Evolutionary conservation across 1,284 basidiomycete genomes (phyloP).

Genomic region (Moniliophthora roreri): DNA sequence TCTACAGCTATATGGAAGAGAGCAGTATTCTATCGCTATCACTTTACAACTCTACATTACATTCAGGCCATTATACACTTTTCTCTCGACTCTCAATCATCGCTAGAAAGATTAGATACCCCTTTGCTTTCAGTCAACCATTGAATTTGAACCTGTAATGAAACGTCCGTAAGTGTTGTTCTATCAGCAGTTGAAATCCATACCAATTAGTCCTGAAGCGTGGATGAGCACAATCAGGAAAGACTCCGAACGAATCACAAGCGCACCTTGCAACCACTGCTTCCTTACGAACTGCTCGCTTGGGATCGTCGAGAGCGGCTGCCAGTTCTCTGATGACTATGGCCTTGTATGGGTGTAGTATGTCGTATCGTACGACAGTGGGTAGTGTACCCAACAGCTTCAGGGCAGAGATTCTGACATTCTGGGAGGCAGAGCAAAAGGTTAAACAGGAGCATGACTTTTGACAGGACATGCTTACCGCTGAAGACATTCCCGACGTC

Average conservation of each 20-base stretch:
- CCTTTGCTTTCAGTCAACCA: slow-evolving; percentile 33
- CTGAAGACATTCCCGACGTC: slow-evolving; percentile 47
- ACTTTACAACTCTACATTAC: slow-evolving; percentile 21
- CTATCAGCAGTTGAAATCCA: not conserved
- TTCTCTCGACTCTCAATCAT: not conserved
- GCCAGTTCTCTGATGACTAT: slow-evolving; percentile 75
- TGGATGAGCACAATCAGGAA: not conserved
- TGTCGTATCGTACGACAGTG: slow-evolving; percentile 72
- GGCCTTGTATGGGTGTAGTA: slow-evolving; percentile 74
- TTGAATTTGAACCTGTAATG: slow-evolving; percentile 35
- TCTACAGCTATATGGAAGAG: slow-evolving; percentile 1
- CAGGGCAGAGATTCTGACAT: slow-evolving; percentile 76
- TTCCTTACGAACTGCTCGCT: slow-evolving; percentile 75
- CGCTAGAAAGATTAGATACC: slow-evolving; percentile 8
- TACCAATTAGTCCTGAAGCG: slow-evolving; percentile 53
- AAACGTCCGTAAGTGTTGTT: not conserved
- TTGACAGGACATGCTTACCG: slow-evolving; percentile 37
- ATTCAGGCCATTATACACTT: slow-evolving; percentile 17
- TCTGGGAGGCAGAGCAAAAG: slow-evolving; percentile 37
- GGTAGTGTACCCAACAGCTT: slow-evolving; percentile 75
- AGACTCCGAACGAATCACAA: not conserved
- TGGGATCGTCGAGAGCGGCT: slow-evolving; percentile 81
- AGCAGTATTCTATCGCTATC: slow-evolving; percentile 1
- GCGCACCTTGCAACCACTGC: slow-evolving; percentile 77
- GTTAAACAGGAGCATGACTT: not conserved